Percentiles rank a stretch among this genome's conserved stretches.
Conservation (phyloP, 2,329 filamentous ascomycete species). For the Hypoxylon sp. region DNA sequence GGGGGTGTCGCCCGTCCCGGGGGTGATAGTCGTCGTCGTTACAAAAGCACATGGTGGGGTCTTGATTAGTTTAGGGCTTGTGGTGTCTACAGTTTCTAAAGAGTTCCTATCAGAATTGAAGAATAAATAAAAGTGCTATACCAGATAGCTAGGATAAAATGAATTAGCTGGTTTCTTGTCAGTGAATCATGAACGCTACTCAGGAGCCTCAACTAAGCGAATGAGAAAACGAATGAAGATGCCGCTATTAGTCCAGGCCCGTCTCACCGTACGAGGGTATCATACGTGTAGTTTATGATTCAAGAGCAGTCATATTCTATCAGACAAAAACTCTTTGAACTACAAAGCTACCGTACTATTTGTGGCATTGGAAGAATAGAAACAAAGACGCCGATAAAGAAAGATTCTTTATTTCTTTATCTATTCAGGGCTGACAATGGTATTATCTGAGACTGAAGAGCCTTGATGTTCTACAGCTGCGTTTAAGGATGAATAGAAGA, state of each 20-base stretch:
- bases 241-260: neutral
- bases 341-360: slow-evolving; percentile 2
- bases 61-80: neutral
- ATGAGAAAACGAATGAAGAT: slow-evolving; percentile 10
- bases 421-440: slow-evolving; percentile 9
- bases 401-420: slow-evolving; percentile 8
- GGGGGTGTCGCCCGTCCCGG: neutral
- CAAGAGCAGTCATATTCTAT: slow-evolving; percentile 3
- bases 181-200: slow-evolving; percentile 2
- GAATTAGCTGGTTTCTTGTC: neutral
- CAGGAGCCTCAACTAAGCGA: slow-evolving; percentile 2
- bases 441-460: neutral
- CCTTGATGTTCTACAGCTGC: neutral
- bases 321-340: neutral
- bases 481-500: neutral
- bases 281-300: slow-evolving; percentile 20
- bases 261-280: neutral
- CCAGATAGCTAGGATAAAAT: slow-evolving; percentile 24
- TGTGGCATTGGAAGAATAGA: neutral
- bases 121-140: slow-evolving; percentile 18
- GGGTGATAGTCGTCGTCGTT: slow-evolving; percentile 15
- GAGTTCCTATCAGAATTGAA: neutral
- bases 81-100: neutral
- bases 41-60: slow-evolving; percentile 37
- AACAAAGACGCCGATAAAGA: slow-evolving; percentile 6